Conservation (phyloP, 2,329 filamentous ascomycete species). For the Thelonectria rubi region DNA sequence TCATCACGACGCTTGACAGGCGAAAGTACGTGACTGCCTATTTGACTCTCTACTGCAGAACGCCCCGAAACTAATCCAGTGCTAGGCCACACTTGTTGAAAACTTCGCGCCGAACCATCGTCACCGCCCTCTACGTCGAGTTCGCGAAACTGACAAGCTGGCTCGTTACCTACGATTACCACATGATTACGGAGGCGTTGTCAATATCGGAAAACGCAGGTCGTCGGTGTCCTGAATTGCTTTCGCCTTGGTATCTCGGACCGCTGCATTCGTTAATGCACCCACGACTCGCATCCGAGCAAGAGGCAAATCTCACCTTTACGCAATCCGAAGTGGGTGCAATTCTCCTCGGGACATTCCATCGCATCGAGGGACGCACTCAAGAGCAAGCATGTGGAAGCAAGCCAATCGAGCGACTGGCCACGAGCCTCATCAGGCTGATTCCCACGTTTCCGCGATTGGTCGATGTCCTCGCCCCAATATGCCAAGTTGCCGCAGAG, state of each 20-base stretch:
- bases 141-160: conserved; percentile 62
- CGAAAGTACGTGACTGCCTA: conserved; percentile 51
- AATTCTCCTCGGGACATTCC: conserved; percentile 57
- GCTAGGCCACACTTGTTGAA: conserved; percentile 41
- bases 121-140: conserved; percentile 48
- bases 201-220: conserved; percentile 20
- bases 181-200: conserved; percentile 31
- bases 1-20: conserved; percentile 50
- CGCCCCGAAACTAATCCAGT: conserved; percentile 14
- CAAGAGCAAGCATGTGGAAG: conserved; percentile 52
- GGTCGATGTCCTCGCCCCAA: conserved; percentile 53
- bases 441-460: conserved; percentile 58
- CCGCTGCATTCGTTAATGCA: conserved; percentile 50
- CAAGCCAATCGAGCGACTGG: conserved; percentile 53
- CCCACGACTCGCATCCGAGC: conserved; percentile 23
- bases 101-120: conserved; percentile 43
- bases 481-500: conserved; percentile 49
- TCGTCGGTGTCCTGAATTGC: conserved; percentile 38
- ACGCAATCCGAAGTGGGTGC: conserved; percentile 33
- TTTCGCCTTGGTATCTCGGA: conserved; percentile 53
- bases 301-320: conserved; percentile 25
- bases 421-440: conserved; percentile 51
- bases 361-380: conserved; percentile 36
- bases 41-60: background rate
- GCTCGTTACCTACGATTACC: conserved; percentile 60